Conservation (phyloP, 192 early-diverging fungal genomes). For the Martensiomyces pterosporus region DNA sequence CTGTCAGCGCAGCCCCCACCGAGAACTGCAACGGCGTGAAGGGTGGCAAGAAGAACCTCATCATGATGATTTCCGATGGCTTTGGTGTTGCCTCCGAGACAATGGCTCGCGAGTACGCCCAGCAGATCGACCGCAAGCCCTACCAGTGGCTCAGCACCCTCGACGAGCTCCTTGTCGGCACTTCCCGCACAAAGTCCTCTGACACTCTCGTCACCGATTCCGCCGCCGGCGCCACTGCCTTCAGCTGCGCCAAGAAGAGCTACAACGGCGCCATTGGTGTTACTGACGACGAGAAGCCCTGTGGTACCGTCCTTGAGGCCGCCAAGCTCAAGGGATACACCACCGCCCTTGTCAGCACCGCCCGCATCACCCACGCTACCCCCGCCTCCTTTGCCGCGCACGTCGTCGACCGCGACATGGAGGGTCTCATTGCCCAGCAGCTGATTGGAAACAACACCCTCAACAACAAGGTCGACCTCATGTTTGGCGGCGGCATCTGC, state of each 20-base stretch:
- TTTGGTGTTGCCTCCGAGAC: conserved; percentile 84
- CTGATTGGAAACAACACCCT: not conserved
- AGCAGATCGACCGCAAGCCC: conserved; percentile 50
- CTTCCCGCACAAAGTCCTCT: conserved; percentile 55
- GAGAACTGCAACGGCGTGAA: not conserved
- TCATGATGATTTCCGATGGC: conserved; percentile 82
- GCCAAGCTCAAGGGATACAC: not conserved
- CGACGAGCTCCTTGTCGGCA: conserved; percentile 63
- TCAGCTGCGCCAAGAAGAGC: not conserved
- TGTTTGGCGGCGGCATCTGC: not conserved
- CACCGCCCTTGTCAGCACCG: not conserved
- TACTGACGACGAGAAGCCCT: not conserved
- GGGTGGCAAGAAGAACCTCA: conserved; percentile 51
- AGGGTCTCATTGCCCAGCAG: not conserved
- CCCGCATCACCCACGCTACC: not conserved
- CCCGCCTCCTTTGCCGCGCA: not conserved
- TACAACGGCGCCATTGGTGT: not conserved
- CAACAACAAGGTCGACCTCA: not conserved
- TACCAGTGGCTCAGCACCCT: conserved; percentile 57
- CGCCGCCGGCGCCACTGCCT: not conserved
- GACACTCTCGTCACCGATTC: not conserved
- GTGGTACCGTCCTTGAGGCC: not conserved
- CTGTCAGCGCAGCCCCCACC: not conserved
- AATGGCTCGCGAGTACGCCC: conserved; percentile 65
- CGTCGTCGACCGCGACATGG: not conserved